phyloP scores from a whole-genome alignment of 208 protist genomes.

The Acanthamoeba sp. region DNA sequence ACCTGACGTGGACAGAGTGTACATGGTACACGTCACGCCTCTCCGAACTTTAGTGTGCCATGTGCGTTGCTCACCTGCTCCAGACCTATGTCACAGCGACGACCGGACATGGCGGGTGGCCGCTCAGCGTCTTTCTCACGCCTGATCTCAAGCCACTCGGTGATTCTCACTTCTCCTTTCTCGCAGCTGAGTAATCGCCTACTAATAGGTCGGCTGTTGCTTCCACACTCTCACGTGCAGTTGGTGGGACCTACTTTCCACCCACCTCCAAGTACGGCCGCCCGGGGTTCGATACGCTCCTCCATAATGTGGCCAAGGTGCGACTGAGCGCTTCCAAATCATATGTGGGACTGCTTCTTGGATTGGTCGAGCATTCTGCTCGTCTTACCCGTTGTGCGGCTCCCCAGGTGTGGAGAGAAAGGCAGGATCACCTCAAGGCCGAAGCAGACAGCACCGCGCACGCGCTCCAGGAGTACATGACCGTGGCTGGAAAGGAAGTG shows the following conservation, averaged over 20 bases:
- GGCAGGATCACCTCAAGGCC: not conserved
- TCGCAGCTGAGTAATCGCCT: not conserved
- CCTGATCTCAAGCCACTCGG: constrained; percentile 77
- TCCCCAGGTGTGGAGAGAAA: not conserved
- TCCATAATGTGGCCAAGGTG: constrained; percentile 9
- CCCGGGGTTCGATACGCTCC: constrained; percentile 30
- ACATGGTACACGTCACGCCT: constrained; percentile 63
- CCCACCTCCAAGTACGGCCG: constrained; percentile 5
- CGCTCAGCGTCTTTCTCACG: constrained; percentile 77
- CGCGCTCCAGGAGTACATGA: constrained; percentile 43
- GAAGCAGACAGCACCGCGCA: not conserved
- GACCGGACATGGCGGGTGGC: constrained; percentile 76
- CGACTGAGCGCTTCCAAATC: too few relatives aligned
- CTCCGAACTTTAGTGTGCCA: not conserved
- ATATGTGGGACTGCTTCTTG: too few relatives aligned
- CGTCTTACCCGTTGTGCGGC: not conserved
- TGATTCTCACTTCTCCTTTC: not conserved
- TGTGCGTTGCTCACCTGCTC: not conserved
- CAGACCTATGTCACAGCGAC: constrained; percentile 62
- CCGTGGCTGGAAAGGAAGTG: not conserved
- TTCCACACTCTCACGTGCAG: not conserved
- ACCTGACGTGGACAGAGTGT: constrained; percentile 81
- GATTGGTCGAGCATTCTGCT: too few relatives aligned
- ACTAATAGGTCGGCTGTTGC: too few relatives aligned
- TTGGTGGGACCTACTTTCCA: constrained; percentile 71